Percentiles rank a stretch among this genome's conserved stretches.
These are phyloP conservation scores for Aspergillus sclerotioniger DNA, from an alignment of 495 filamentous ascomycete genomes.

Conservation along the genomic window DNA sequence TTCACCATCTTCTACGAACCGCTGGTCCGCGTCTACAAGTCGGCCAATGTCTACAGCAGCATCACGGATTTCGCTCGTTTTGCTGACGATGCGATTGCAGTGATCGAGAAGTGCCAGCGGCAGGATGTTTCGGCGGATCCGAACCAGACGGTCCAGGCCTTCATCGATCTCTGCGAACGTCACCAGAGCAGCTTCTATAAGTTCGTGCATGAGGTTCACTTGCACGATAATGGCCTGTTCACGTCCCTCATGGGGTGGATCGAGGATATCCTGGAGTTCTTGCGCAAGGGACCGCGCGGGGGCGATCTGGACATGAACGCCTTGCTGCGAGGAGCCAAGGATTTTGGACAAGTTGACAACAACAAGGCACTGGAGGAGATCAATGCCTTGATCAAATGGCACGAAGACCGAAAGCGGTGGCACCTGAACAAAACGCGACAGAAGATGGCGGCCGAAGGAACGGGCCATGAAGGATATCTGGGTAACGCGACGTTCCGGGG, in stretches of 20 bases:
- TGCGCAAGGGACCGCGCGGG: slow-evolving; percentile 77
- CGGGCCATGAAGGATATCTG: slow-evolving; percentile 37
- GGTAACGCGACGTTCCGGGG: slow-evolving; percentile 61
- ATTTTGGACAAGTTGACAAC: slow-evolving; percentile 64
- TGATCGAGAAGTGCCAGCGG: slow-evolving; percentile 83
- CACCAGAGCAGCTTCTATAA: slow-evolving; percentile 98
- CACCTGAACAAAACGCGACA: slow-evolving; percentile 95
- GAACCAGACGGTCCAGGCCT: slow-evolving; percentile 97
- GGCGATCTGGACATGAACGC: slow-evolving; percentile 90
- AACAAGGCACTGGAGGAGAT: slow-evolving; percentile 75
- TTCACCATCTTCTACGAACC: slow-evolving; percentile 99
- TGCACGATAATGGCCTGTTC: slow-evolving; percentile 97
- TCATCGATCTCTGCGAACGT: slow-evolving; percentile 93
- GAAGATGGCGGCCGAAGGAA: slow-evolving; percentile 92
- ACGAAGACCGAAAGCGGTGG: slow-evolving; percentile 92
- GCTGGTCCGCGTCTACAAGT: slow-evolving; percentile 94
- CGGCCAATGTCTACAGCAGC: slow-evolving; percentile 94
- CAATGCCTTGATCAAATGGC: slow-evolving; percentile 83
- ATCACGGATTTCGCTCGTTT: slow-evolving; percentile 95
- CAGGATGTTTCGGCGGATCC: slow-evolving; percentile 93
- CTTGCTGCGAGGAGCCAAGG: slow-evolving; percentile 74
- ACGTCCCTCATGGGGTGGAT: slow-evolving; percentile 95
- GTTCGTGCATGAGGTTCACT: slow-evolving; percentile 96
- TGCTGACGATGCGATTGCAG: slow-evolving; percentile 84
- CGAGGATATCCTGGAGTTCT: slow-evolving; percentile 92